Conservation (phyloP, 352 stramenopile species). For the Stephanocyclus meneghinianus region DNA sequence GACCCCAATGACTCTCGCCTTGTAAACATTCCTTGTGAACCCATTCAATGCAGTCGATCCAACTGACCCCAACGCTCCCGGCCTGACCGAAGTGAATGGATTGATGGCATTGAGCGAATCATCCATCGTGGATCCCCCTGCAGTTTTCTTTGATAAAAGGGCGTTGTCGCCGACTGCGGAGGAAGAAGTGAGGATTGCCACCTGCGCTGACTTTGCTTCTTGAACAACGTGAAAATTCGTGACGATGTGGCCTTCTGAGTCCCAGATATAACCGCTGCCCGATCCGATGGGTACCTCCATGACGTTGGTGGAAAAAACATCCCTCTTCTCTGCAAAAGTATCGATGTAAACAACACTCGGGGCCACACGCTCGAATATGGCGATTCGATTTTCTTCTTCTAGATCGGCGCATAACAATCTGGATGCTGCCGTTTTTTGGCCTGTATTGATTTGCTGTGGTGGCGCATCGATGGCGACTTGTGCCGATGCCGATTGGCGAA, state of each 20-base stretch:
- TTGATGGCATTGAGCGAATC: not conserved
- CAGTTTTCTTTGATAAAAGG: not conserved
- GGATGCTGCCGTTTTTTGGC: not conserved
- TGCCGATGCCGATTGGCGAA: constrained; percentile 2
- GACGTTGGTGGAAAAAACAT: constrained; percentile 73
- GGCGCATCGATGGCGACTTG: constrained; percentile 4
- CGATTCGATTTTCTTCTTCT: constrained; percentile 59
- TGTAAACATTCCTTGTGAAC: constrained; percentile 61
- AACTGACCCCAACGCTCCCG: constrained; percentile 19
- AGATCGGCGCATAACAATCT: constrained; percentile 18
- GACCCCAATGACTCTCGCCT: constrained; percentile 73
- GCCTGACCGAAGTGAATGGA: constrained; percentile 38
- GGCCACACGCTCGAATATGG: constrained; percentile 69
- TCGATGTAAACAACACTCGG: constrained; percentile 79
- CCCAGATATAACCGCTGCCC: constrained; percentile 83
- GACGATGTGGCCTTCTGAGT: constrained; percentile 84
- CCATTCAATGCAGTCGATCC: constrained; percentile 32
- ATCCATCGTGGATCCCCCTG: not conserved
- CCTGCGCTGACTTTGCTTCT: constrained; percentile 63
- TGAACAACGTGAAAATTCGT: constrained; percentile 85
- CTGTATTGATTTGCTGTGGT: constrained; percentile 5
- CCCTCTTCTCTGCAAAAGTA: constrained; percentile 67
- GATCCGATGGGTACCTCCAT: constrained; percentile 67
- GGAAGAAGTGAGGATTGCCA: constrained; percentile 64
- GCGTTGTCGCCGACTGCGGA: not conserved